Base-by-base conservation (phyloP, 2,329 filamentous ascomycete species). In the Penicillium sp. region DNA sequence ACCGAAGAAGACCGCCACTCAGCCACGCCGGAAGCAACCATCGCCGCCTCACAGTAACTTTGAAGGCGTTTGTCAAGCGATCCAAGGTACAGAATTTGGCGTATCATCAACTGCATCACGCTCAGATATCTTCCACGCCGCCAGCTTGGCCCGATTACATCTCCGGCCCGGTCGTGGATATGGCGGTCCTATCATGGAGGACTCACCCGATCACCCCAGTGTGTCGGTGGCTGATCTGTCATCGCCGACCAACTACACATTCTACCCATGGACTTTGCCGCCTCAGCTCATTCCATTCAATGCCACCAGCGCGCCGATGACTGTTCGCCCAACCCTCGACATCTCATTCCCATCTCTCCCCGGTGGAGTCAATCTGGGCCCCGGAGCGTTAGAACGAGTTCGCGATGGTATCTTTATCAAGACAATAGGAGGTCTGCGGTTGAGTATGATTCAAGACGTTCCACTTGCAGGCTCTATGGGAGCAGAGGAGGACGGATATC, bases 201-300 rank as follows among this genome's bases (percentile, higher is more conserved):
- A 76, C 73, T 85, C 75, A 9, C 65, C 71, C 23, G 74, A 78
- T 54, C 80, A 81, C 60, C 81, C 82, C 4, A 82, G 80, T 53
- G 78, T 84, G 13, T 79, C 78, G 7, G 61, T 80, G 26, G 76
- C 79, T 7, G 83, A 81, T 65, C 73, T 79, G 50, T 75, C 67
- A 54, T 86, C 85, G 13, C 83, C 82, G 6, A 85, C 85, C 0
- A 95, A 95, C 64, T 86, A 92, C 69, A 93, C 88, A 0, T 86
- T 89, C 63, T 97, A 91, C 65, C 94, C 94, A 0, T 97, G 93
- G 93, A 97, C 94, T 0, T 76, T 99, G 0, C 93, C 94, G 0
- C 77, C 79, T 1, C 80, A 83, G 24, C 79, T 95, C 61, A 80
- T 96, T 2, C 90, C 92, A 0, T 73, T 76, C 9, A 85, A 95